Conservation (phyloP, 148 eudicot species). For the Chenopodium suecicum region DNA sequence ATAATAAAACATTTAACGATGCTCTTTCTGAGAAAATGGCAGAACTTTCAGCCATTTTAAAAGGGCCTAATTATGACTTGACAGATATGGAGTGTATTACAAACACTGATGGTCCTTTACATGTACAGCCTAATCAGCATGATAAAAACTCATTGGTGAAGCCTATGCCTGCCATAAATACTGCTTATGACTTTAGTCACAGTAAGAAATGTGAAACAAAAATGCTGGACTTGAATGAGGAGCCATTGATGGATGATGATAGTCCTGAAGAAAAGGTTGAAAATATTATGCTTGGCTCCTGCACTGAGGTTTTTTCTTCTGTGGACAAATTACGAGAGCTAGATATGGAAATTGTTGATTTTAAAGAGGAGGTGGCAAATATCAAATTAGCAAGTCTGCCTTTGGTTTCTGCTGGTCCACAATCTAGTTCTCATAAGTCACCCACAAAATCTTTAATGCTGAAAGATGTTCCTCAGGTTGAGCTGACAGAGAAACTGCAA, state of each 20-base stretch:
- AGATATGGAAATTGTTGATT: constrained; percentile 20
- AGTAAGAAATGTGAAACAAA: constrained; percentile 23
- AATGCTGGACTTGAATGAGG: constrained; percentile 27
- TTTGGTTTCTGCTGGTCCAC: constrained; percentile 20
- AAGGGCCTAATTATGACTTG: constrained; percentile 16
- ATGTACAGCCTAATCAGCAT: constrained; percentile 29
- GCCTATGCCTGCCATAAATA: constrained; percentile 21
- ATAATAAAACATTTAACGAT: constrained; percentile 10
- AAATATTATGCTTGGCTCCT: constrained; percentile 17
- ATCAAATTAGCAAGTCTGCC: constrained; percentile 17
- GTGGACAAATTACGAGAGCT: neutral
- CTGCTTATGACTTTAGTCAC: constrained; percentile 22
- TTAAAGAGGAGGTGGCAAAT: constrained; percentile 12
- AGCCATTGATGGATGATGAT: constrained; percentile 16
- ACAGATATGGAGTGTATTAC: constrained; percentile 5
- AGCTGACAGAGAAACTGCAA: constrained; percentile 26
- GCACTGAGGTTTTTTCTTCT: neutral
- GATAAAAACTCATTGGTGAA: constrained; percentile 28
- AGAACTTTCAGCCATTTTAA: constrained; percentile 25
- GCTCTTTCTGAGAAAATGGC: constrained; percentile 24
- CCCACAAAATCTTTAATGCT: constrained; percentile 20
- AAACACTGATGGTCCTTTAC: constrained; percentile 16
- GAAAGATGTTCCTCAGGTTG: constrained; percentile 29
- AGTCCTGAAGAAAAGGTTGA: constrained; percentile 20
- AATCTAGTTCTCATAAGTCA: constrained; percentile 28